phyloP scores from a whole-genome alignment of 164 flowering plant genomes.

The Vitis amurensis region DNA sequence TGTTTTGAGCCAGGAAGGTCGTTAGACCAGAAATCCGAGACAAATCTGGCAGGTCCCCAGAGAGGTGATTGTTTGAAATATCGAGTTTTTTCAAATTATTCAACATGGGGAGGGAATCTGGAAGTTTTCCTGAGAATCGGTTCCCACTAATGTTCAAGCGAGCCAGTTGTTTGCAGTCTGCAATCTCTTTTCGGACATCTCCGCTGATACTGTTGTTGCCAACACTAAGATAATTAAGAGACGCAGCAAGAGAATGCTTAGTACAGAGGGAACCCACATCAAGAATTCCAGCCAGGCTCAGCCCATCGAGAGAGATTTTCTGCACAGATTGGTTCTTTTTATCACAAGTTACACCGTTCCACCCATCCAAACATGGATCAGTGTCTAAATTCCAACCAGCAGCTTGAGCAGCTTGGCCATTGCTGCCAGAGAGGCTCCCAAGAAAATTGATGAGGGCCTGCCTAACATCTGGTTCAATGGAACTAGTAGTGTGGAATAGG shows the following conservation, averaged over 20 bases:
- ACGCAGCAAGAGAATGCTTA: conserved; percentile 24
- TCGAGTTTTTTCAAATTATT: conserved; percentile 40
- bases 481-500: conserved; percentile 17
- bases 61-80: conserved; percentile 39
- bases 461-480: conserved; percentile 29
- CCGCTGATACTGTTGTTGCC: conserved; percentile 41
- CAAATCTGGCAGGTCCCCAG: conserved; percentile 50
- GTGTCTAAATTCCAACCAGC: conserved; percentile 39
- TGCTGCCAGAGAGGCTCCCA: conserved; percentile 16
- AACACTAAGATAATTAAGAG: conserved; percentile 34
- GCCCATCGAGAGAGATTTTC: conserved; percentile 26
- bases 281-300: conserved; percentile 32
- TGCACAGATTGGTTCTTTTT: conserved; percentile 6
- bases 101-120: conserved; percentile 31
- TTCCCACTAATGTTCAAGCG: conserved; percentile 35
- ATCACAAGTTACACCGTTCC: conserved; percentile 42
- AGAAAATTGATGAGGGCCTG: conserved; percentile 30
- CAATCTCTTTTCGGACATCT: conserved; percentile 28
- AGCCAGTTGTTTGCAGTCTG: conserved; percentile 44
- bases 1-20: conserved; percentile 44
- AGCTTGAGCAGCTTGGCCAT: conserved; percentile 9
- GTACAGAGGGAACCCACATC: conserved; percentile 35
- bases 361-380: conserved; percentile 45
- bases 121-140: conserved; percentile 38
- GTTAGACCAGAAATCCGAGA: conserved; percentile 39